These are phyloP conservation scores for Ehretia macrophylla DNA, from an alignment of 257 asterid genomes.

Conservation along the genomic window DNA sequence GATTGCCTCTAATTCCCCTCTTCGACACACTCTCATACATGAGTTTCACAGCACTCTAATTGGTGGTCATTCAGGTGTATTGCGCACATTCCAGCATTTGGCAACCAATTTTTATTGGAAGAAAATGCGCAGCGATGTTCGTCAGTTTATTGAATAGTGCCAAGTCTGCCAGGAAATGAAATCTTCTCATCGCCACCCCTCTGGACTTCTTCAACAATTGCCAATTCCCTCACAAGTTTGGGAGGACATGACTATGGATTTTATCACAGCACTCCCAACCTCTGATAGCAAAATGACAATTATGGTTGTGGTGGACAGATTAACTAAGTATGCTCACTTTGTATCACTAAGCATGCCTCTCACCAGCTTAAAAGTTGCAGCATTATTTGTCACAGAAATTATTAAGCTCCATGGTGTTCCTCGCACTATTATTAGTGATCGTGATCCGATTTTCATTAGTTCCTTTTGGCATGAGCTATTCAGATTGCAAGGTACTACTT, in stretches of 20 bases:
- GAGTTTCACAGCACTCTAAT: not conserved
- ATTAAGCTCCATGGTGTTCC: slow-evolving; percentile 10
- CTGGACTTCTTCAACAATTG: not conserved
- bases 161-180: not conserved
- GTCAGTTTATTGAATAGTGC: not conserved
- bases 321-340: slow-evolving; percentile 1
- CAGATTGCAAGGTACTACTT: not conserved
- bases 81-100: not conserved
- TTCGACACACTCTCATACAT: not conserved
- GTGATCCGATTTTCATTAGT: not conserved
- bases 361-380: not conserved
- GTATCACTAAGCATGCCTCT: not conserved
- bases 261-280: not conserved
- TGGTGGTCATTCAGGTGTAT: not conserved
- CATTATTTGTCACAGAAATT: not conserved
- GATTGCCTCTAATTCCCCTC: too few species aligned
- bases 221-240: not conserved
- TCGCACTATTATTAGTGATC: not conserved
- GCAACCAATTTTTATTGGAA: not conserved
- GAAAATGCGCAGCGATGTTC: not conserved
- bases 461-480: not conserved
- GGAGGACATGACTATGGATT: not conserved
- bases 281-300: not conserved
- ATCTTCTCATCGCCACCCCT: rapidly evolving
- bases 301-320: slow-evolving; percentile 1